Conservation (phyloP, 768 basidiomycete species). For the Mycena filopes region DNA sequence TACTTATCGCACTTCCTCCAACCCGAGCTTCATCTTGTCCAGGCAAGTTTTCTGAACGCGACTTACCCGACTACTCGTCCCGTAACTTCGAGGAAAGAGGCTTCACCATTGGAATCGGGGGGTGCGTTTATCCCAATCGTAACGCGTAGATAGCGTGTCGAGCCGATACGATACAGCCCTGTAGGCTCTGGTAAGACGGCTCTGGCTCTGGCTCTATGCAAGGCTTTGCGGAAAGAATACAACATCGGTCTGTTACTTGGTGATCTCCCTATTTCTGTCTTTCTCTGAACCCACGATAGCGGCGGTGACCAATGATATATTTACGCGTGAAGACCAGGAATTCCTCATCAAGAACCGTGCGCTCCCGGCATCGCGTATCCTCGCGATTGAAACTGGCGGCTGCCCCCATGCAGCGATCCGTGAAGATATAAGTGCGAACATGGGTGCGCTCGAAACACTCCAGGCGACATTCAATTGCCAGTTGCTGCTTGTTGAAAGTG, state of each 20-base stretch:
- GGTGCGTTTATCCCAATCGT: constrained; percentile 61
- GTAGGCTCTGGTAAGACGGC: constrained; percentile 99
- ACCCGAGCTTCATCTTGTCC: constrained; percentile 5
- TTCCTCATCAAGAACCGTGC: constrained; percentile 95
- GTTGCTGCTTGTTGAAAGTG: constrained; percentile 93
- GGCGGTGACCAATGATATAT: constrained; percentile 99
- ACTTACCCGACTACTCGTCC: constrained; percentile 86
- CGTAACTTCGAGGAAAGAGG: constrained; percentile 93
- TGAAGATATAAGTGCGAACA: constrained; percentile 97
- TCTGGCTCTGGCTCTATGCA: constrained; percentile 89
- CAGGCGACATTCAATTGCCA: constrained; percentile 93
- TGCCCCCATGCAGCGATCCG: constrained; percentile 99
- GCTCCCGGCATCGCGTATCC: constrained; percentile 84
- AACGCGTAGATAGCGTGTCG: background rate
- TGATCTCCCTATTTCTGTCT: constrained; percentile 20
- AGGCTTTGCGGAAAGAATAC: constrained; percentile 79
- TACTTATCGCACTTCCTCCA: constrained; percentile 5
- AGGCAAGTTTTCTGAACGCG: constrained; percentile 94
- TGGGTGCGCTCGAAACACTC: constrained; percentile 94
- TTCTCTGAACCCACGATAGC: constrained; percentile 60
- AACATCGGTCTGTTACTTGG: constrained; percentile 80
- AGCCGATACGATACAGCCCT: constrained; percentile 62
- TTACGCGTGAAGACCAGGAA: constrained; percentile 97
- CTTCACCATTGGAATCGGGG: constrained; percentile 98
- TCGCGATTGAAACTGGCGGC: constrained; percentile 97